A percentile compares a stretch with the other conserved stretches of the same genome.
Conservation (phyloP, 2,329 filamentous ascomycete species). For the Trichothecium sympodiale region DNA sequence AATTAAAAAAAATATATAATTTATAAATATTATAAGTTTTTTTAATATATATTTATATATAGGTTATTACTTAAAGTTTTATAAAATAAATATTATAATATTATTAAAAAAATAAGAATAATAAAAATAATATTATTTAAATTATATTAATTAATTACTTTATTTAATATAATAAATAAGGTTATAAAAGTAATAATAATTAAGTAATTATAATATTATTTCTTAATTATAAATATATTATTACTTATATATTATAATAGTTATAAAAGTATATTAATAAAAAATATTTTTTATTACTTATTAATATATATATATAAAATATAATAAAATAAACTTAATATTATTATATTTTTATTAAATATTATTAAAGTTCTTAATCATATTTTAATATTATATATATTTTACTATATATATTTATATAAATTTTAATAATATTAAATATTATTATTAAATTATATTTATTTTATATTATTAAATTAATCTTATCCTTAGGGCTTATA, state of each 20-base stretch:
- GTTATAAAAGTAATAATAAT: neutral
- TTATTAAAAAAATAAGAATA: neutral
- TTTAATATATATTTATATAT: neutral
- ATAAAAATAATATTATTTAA: too few species aligned
- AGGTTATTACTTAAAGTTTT: too few species aligned
- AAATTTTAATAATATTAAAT: neutral
- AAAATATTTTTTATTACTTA: too few species aligned
- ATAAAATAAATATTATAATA: constrained; percentile 1
- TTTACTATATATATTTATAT: neutral
- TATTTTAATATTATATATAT: neutral
- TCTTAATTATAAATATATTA: neutral
- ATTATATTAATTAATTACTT: neutral
- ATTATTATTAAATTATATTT: neutral
- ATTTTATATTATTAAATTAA: constrained; percentile 1
- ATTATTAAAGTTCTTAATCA: neutral
- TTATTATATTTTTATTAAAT: too few species aligned
- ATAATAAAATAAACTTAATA: too few species aligned
- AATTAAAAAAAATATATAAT: neutral
- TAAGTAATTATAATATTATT: neutral
- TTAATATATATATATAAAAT: too few species aligned
- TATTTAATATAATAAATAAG: neutral
- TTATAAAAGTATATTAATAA: too few species aligned
- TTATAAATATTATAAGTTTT: neutral
- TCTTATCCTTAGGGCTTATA: neutral
- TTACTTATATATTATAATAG: too few species aligned